These are phyloP conservation scores for Hymenoscyphus infarciens DNA, from an alignment of 2,329 filamentous ascomycete species.

Conservation along the genomic window DNA sequence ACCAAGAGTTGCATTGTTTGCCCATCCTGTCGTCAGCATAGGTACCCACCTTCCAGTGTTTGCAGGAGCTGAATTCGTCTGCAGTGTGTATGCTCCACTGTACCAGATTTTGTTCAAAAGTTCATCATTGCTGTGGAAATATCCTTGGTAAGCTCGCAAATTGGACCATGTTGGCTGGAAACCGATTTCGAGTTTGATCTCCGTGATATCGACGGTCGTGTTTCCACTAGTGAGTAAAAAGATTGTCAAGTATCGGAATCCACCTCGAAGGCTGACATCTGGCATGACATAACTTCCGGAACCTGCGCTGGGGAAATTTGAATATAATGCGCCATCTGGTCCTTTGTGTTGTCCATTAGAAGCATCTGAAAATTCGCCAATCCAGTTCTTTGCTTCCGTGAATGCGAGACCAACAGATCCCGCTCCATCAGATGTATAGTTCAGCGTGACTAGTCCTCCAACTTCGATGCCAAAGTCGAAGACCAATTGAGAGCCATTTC, in stretches of 20 bases:
- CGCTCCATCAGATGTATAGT: slow-evolving; percentile 35
- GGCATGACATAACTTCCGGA: slow-evolving; percentile 42
- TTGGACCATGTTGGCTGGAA: slow-evolving; percentile 44
- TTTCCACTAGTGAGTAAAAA: slow-evolving; percentile 38
- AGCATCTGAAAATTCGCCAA: slow-evolving; percentile 45
- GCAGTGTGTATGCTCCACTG: slow-evolving; percentile 45
- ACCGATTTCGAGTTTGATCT: slow-evolving; percentile 37
- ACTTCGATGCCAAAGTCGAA: slow-evolving; percentile 60
- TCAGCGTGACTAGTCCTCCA: slow-evolving; percentile 47
- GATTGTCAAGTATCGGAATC: slow-evolving; percentile 51
- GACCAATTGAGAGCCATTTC: slow-evolving; percentile 49
- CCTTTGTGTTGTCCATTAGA: slow-evolving; percentile 45
- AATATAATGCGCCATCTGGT: slow-evolving; percentile 47
- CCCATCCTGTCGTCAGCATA: slow-evolving; percentile 32
- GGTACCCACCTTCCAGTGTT: slow-evolving; percentile 35
- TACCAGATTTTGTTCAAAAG: slow-evolving; percentile 54
- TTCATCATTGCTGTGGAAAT: slow-evolving; percentile 48
- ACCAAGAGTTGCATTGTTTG: slow-evolving; percentile 38
- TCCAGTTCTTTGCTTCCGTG: slow-evolving; percentile 46
- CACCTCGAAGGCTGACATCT: slow-evolving; percentile 44
- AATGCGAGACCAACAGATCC: slow-evolving; percentile 45
- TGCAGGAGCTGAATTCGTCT: slow-evolving; percentile 32
- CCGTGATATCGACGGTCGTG: slow-evolving; percentile 28
- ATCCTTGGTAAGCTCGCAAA: slow-evolving; percentile 48
- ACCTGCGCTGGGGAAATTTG: slow-evolving; percentile 37